phyloP scores from a whole-genome alignment of 2,329 filamentous ascomycete genomes.

The Verticillium nonalfalfae region DNA sequence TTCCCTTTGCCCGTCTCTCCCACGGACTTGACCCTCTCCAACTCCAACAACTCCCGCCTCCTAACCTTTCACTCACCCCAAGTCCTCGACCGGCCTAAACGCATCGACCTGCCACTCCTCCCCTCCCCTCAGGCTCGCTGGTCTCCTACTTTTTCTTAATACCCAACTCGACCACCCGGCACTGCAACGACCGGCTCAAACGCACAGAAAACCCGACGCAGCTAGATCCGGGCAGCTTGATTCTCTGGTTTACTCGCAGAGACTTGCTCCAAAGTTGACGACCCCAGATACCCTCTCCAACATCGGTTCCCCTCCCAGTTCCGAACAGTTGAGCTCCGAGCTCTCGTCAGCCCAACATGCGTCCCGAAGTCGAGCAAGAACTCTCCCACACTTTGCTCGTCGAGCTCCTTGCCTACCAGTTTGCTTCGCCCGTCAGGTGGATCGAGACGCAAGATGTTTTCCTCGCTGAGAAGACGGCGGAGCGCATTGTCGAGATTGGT shows the following conservation, averaged over 20 bases:
- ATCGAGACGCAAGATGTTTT: constrained; percentile 99
- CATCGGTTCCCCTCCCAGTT: constrained; percentile 11
- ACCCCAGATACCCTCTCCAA: constrained; percentile 6
- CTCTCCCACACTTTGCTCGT: constrained; percentile 97
- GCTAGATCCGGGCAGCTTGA: neutral
- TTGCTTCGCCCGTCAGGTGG: constrained; percentile 98
- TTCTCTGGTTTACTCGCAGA: neutral
- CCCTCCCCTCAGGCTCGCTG: constrained; percentile 9
- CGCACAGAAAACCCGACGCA: neutral
- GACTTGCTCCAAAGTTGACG: neutral
- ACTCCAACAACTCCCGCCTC: neutral
- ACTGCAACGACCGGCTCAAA: neutral
- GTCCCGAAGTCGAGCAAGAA: constrained; percentile 98
- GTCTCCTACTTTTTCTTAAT: neutral
- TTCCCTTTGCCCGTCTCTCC: constrained; percentile 10
- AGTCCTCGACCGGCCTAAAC: neutral
- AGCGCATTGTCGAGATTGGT: constrained; percentile 96
- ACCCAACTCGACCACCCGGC: neutral
- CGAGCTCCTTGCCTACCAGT: constrained; percentile 98
- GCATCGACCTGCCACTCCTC: constrained; percentile 3
- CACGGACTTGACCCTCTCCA: neutral
- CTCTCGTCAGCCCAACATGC: constrained; percentile 56
- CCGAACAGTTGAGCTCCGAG: constrained; percentile 9
- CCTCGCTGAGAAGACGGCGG: constrained; percentile 88
- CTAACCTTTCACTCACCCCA: constrained; percentile 4